Evolutionary conservation across 1,284 basidiomycete genomes (phyloP).

Genomic region (Rhodotorula mucilaginosa): DNA sequence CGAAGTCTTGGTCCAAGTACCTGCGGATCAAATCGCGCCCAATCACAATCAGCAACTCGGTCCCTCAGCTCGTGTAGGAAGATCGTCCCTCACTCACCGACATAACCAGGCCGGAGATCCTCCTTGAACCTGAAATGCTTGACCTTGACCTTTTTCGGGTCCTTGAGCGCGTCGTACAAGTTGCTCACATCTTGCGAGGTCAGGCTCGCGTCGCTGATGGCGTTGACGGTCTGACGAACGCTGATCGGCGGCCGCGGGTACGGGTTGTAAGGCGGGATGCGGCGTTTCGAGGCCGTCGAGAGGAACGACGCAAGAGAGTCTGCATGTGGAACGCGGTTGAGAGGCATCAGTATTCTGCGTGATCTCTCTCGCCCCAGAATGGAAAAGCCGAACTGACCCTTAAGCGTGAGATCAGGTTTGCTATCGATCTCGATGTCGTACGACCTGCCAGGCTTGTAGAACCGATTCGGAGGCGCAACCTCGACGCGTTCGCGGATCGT

Average conservation of each 20-base stretch:
- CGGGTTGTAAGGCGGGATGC: slow-evolving; percentile 26
- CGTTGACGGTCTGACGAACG: slow-evolving; percentile 60
- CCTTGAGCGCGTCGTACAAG: slow-evolving; percentile 58
- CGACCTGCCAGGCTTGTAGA: slow-evolving; percentile 46
- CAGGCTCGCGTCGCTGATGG: slow-evolving; percentile 70
- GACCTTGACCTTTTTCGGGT: slow-evolving; percentile 61
- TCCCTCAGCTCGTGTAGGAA: neutral
- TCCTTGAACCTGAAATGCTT: slow-evolving; percentile 73
- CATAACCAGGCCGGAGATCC: slow-evolving; percentile 76
- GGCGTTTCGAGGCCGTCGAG: slow-evolving; percentile 9
- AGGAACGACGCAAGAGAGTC: slow-evolving; percentile 20
- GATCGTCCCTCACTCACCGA: slow-evolving; percentile 53
- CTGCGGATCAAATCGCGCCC: slow-evolving; percentile 29
- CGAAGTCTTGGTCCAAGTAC: slow-evolving; percentile 75
- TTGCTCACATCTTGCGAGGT: slow-evolving; percentile 61
- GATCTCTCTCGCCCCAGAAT: neutral
- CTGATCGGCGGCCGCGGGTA: slow-evolving; percentile 23
- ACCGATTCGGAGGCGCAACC: slow-evolving; percentile 57
- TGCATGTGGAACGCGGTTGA: neutral
- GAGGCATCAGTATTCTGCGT: neutral
- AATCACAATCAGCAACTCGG: neutral
- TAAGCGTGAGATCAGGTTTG: slow-evolving; percentile 10
- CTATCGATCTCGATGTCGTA: slow-evolving; percentile 47
- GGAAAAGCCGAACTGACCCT: slow-evolving; percentile 22
- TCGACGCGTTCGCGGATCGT: slow-evolving; percentile 66